Evolutionary conservation across 2,329 filamentous ascomycete species (phyloP).

Genomic region (Colletotrichum chrysophilum): DNA sequence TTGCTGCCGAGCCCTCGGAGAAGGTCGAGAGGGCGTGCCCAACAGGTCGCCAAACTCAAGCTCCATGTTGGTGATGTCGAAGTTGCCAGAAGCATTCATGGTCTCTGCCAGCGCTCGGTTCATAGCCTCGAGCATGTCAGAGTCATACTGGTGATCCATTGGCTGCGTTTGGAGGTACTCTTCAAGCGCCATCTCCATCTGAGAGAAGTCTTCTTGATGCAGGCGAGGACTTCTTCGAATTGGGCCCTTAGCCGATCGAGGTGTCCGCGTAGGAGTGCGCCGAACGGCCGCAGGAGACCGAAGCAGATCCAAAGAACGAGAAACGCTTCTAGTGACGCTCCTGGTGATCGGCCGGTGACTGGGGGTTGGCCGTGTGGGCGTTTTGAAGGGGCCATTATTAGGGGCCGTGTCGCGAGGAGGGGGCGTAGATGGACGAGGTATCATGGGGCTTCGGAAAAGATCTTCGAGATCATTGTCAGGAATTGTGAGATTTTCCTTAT

Average conservation of each 20-base stretch:
- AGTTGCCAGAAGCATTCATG: conserved; percentile 1
- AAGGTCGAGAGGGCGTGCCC: conserved; percentile 4
- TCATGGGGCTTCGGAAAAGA: conserved; percentile 68
- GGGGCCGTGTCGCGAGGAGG: conserved; percentile 53
- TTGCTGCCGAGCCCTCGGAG: neutral
- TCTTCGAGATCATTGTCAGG: conserved; percentile 62
- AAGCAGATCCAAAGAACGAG: conserved; percentile 54
- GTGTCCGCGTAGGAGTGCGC: conserved; percentile 54
- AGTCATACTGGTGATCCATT: conserved; percentile 10
- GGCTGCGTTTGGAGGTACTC: conserved; percentile 15
- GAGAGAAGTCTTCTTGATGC: conserved; percentile 13
- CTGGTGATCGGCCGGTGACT: conserved; percentile 66
- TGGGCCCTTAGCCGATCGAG: conserved; percentile 32
- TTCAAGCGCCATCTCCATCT: conserved; percentile 17
- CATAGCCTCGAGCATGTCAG: conserved; percentile 20
- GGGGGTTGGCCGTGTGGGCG: conserved; percentile 66
- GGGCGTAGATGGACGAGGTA: conserved; percentile 54
- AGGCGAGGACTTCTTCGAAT: conserved; percentile 16
- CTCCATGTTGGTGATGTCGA: conserved; percentile 15
- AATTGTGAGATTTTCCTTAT: conserved; percentile 59
- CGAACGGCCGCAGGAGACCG: conserved; percentile 52
- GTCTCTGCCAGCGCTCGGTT: conserved; percentile 18
- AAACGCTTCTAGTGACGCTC: conserved; percentile 66
- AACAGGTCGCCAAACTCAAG: conserved; percentile 17
- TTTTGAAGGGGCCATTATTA: conserved; percentile 59